A percentile compares a stretch with the other conserved stretches of the same genome.
These are phyloP conservation scores for Diaporthe sp. DNA, from an alignment of 2,329 filamentous ascomycete species.

Conservation along the genomic window DNA sequence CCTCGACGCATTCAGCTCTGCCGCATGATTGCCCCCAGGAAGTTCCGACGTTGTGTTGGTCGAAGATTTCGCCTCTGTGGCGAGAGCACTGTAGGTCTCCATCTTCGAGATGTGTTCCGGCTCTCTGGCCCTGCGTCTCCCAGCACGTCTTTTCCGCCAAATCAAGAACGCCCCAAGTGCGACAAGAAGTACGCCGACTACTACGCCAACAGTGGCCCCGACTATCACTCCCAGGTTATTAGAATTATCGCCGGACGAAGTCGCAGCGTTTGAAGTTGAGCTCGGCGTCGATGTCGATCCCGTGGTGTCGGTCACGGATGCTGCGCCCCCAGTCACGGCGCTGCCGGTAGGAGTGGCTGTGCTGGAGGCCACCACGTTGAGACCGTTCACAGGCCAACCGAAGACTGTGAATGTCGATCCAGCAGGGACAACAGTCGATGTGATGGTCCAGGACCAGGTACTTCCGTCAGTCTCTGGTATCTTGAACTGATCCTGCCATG, in stretches of 20 bases:
- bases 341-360: neutral
- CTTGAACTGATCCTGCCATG: neutral
- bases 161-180: neutral
- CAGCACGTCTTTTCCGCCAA: conserved; percentile 7
- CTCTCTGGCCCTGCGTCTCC: neutral
- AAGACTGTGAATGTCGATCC: conserved; percentile 1
- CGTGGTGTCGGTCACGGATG: neutral
- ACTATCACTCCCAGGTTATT: neutral
- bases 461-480: neutral
- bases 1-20: neutral
- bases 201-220: conserved; percentile 4
- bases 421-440: neutral
- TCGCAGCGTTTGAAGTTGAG: neutral
- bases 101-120: neutral
- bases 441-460: neutral
- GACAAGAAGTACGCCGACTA: neutral
- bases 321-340: neutral
- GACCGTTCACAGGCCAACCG: conserved; percentile 24
- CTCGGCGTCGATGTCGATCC: neutral
- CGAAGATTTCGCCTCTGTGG: neutral
- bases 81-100: neutral
- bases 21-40: neutral
- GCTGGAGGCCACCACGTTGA: conserved; percentile 22
- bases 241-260: neutral
- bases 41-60: neutral